Evolutionary conservation across 148 eudicot genomes (phyloP).

Genomic region (Chenopodium berlandieri): DNA sequence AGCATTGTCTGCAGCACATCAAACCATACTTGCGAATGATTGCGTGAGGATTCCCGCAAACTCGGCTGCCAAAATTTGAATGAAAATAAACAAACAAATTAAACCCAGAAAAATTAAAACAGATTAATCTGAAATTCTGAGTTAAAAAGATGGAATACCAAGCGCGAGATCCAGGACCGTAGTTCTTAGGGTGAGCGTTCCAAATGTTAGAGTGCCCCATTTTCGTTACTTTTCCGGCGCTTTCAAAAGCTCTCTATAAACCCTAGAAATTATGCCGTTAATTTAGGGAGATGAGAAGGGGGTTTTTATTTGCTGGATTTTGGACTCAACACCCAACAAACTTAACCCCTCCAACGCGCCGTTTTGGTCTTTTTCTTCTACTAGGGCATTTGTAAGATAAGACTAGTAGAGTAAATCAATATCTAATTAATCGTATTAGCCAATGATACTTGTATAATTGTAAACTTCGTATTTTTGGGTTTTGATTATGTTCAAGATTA

Average conservation of each 20-base stretch:
- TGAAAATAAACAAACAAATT: background rate
- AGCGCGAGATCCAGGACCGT: conserved; percentile 44
- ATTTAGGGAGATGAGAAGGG: background rate
- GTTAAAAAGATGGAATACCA: conserved; percentile 20
- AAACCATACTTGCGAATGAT: conserved; percentile 52
- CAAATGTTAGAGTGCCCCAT: conserved; percentile 46
- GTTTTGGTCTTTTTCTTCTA: too few relatives aligned
- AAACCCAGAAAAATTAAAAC: background rate
- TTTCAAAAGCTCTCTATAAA: background rate
- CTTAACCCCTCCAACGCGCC: too few relatives aligned
- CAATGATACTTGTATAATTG: too few relatives aligned
- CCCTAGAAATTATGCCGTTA: background rate
- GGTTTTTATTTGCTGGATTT: background rate
- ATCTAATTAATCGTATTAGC: too few relatives aligned
- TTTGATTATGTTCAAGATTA: too few relatives aligned
- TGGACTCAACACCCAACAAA: background rate
- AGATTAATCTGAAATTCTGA: background rate
- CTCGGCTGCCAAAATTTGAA: conserved; percentile 33
- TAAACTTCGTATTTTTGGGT: too few relatives aligned
- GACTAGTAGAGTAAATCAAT: too few relatives aligned
- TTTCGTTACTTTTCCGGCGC: background rate
- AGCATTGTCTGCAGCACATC: conserved; percentile 58
- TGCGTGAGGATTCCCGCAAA: conserved; percentile 52
- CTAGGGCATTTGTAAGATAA: too few relatives aligned
- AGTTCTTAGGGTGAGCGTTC: conserved; percentile 43